A percentile compares a stretch with the other conserved stretches of the same genome.
Conservation (phyloP, 2,329 filamentous ascomycete species). For the Alternaria gaisen region DNA sequence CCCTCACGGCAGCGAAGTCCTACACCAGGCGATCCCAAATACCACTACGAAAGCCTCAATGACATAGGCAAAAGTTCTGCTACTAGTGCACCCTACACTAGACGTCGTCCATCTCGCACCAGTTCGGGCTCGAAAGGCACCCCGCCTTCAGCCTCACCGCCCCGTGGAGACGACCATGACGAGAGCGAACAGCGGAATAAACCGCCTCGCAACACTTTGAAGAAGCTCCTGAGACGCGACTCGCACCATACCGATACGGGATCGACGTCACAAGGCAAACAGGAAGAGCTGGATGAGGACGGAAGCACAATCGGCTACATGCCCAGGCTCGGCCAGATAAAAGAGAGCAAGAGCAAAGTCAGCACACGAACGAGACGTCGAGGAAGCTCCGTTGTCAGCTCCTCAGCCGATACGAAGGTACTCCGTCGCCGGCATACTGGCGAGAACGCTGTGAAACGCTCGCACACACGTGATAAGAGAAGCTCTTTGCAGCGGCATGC, state of each 20-base stretch:
- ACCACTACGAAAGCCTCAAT: conserved; percentile 25
- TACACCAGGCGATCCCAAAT: conserved; percentile 22
- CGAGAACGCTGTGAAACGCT: conserved; percentile 34
- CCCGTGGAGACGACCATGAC: conserved; percentile 36
- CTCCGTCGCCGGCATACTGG: conserved; percentile 33
- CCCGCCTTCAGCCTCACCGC: conserved; percentile 24
- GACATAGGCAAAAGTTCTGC: conserved; percentile 14
- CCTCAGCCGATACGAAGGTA: conserved; percentile 21
- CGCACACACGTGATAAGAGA: conserved; percentile 44
- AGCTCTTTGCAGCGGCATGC: conserved; percentile 46
- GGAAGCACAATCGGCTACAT: conserved; percentile 44
- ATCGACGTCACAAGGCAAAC: conserved; percentile 19
- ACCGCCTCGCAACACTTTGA: conserved; percentile 27
- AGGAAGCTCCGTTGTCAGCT: conserved; percentile 34
- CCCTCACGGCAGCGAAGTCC: conserved; percentile 33
- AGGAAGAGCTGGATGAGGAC: conserved; percentile 26
- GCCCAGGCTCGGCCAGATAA: conserved; percentile 53
- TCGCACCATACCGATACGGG: conserved; percentile 25
- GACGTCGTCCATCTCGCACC: conserved; percentile 38
- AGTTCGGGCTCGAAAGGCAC: conserved; percentile 32
- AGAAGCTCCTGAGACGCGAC: conserved; percentile 33
- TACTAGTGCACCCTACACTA: conserved; percentile 24
- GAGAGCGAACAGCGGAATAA: conserved; percentile 34
- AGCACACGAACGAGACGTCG: conserved; percentile 29
- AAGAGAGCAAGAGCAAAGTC: conserved; percentile 51